phyloP scores from a whole-genome alignment of 2,329 filamentous ascomycete species.

The Aspergillus ochraceoroseus region DNA sequence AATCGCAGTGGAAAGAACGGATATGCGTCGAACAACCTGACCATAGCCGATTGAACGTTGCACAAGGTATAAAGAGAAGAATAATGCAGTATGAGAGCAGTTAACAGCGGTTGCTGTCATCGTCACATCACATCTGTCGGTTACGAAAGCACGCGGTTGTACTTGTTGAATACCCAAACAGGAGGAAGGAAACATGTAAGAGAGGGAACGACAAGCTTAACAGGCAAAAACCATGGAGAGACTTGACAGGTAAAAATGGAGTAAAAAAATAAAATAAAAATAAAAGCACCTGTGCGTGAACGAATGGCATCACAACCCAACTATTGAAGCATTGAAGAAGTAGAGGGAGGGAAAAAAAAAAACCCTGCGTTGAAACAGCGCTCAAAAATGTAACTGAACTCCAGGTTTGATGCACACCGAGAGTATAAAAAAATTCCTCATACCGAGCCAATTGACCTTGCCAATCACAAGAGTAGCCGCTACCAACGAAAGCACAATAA shows the following conservation, averaged over 20 bases:
- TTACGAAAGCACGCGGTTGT: too few relatives aligned
- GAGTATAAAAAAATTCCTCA: slow-evolving; percentile 17
- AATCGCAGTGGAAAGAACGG: neutral
- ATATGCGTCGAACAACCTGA: too few relatives aligned
- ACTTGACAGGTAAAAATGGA: neutral
- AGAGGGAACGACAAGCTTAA: neutral
- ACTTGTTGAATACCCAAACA: too few relatives aligned
- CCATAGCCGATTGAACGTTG: too few relatives aligned
- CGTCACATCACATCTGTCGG: too few relatives aligned
- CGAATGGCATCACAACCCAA: slow-evolving; percentile 3
- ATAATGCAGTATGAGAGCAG: too few relatives aligned
- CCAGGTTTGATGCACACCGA: slow-evolving; percentile 26
- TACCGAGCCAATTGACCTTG: slow-evolving; percentile 17
- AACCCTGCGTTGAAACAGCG: slow-evolving; percentile 14
- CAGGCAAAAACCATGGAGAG: neutral
- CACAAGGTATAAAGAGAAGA: too few relatives aligned
- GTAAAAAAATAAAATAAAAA: slow-evolving; percentile 2
- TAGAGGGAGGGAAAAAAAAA: slow-evolving; percentile 10
- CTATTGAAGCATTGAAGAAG: slow-evolving; percentile 1
- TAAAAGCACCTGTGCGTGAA: slow-evolving; percentile 1
- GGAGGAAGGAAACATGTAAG: neutral
- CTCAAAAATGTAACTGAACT: slow-evolving; percentile 22
- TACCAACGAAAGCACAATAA: slow-evolving; percentile 18
- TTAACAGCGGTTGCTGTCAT: too few relatives aligned
- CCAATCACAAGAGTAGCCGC: slow-evolving; percentile 16